Evolutionary conservation across 2,329 filamentous ascomycete species (phyloP).

Genomic region (Diaporthe ampelina): DNA sequence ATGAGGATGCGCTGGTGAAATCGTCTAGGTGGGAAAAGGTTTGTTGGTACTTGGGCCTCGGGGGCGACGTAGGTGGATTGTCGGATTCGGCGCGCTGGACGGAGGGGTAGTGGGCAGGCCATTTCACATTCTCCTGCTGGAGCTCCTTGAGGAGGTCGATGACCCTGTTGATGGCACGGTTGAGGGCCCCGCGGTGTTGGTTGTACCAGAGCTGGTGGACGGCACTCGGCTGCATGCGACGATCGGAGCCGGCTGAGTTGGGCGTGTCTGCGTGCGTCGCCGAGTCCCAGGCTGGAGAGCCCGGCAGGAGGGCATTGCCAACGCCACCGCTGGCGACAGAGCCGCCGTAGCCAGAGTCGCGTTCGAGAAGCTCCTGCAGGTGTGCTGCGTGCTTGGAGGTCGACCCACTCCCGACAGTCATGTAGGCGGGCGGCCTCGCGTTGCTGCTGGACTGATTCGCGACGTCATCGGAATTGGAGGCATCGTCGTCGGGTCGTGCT

Average conservation of each 20-base stretch:
- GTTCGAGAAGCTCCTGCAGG: conserved; percentile 84
- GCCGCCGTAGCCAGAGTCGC: conserved; percentile 92
- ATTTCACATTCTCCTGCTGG: conserved; percentile 89
- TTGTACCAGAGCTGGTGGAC: conserved; percentile 97
- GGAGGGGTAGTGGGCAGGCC: conserved; percentile 96
- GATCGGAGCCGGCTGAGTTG: conserved; percentile 76
- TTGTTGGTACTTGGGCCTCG: conserved; percentile 74
- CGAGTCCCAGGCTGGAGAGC: conserved; percentile 58
- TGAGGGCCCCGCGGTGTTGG: conserved; percentile 88
- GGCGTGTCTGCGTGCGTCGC: conserved; percentile 60
- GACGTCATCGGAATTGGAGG: conserved; percentile 43
- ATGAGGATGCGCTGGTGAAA: conserved; percentile 51
- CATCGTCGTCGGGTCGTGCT: conserved; percentile 47
- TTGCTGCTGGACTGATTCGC: conserved; percentile 35
- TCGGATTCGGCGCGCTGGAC: conserved; percentile 73
- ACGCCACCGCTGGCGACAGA: conserved; percentile 77
- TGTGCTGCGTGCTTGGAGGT: conserved; percentile 85
- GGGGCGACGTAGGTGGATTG: conserved; percentile 60
- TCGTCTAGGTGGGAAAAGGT: conserved; percentile 72
- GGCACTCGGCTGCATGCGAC: conserved; percentile 80
- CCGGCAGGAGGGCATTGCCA: conserved; percentile 53
- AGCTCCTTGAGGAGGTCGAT: conserved; percentile 86
- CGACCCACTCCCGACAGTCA: conserved; percentile 88
- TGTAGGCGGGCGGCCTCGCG: conserved; percentile 65
- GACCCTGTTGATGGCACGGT: conserved; percentile 86